Percentiles rank a stretch among this genome's conserved stretches.
These are phyloP conservation scores for Aureobasidium sp. DNA, from an alignment of 2,329 filamentous ascomycete species.

Conservation along the genomic window DNA sequence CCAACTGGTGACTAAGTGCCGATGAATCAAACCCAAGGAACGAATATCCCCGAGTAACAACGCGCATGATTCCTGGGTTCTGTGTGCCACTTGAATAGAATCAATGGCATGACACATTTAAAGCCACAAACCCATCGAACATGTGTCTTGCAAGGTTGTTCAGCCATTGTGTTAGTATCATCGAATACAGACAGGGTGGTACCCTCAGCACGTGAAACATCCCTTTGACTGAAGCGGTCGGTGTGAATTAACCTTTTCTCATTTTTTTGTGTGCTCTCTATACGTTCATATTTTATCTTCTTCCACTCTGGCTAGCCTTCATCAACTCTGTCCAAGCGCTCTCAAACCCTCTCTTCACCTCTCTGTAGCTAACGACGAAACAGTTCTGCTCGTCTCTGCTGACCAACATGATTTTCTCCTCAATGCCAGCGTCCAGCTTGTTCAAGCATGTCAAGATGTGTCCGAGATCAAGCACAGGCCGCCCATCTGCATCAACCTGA, in stretches of 20 bases:
- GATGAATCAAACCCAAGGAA: too few species aligned
- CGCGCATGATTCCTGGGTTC: too few species aligned
- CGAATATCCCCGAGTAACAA: too few species aligned
- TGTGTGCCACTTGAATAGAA: too few species aligned
- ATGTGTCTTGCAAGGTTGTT: too few species aligned
- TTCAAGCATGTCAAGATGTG: slow-evolving; percentile 83
- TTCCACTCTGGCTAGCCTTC: slow-evolving; percentile 26
- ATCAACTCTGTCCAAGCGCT: slow-evolving; percentile 51
- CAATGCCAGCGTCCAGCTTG: slow-evolving; percentile 81
- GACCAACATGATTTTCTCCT: slow-evolving; percentile 76
- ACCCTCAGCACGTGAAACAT: background rate
- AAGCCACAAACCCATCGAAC: too few species aligned
- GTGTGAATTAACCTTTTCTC: background rate
- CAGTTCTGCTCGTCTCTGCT: slow-evolving; percentile 86
- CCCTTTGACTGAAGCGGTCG: background rate
- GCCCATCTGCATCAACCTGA: slow-evolving; percentile 77
- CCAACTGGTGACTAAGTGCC: too few species aligned
- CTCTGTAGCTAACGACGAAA: slow-evolving; percentile 82
- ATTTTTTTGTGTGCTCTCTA: slow-evolving; percentile 4
- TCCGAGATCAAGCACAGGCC: slow-evolving; percentile 74
- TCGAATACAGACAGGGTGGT: background rate
- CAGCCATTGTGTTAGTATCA: too few species aligned
- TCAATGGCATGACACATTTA: too few species aligned
- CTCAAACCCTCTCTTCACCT: slow-evolving; percentile 62
- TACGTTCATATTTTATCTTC: slow-evolving; percentile 8